Evolutionary conservation across 2,329 filamentous ascomycete genomes (phyloP).

Genomic region (Neurospora sp.): DNA sequence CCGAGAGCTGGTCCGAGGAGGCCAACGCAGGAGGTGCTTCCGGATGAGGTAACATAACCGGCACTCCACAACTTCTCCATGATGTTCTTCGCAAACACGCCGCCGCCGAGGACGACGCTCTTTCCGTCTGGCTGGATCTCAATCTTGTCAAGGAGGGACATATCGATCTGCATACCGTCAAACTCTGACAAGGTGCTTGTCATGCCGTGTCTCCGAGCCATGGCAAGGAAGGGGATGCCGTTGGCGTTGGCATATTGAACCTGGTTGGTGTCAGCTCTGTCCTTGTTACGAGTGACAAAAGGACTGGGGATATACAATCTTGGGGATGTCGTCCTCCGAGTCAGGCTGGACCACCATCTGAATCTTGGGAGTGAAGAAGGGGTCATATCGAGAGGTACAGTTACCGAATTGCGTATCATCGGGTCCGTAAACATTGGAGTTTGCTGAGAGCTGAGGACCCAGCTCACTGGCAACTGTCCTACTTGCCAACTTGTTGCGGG

Average conservation of each 20-base stretch:
- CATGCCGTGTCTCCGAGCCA: slow-evolving; percentile 41
- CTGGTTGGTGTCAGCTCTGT: background rate
- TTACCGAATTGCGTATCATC: background rate
- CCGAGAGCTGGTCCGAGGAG: slow-evolving; percentile 37
- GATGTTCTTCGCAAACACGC: slow-evolving; percentile 34
- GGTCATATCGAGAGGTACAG: background rate
- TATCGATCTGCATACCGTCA: slow-evolving; percentile 40
- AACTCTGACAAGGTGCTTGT: slow-evolving; percentile 38
- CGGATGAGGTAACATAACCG: slow-evolving; percentile 39
- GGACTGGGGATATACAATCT: background rate
- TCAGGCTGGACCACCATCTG: background rate
- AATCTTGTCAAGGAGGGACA: slow-evolving; percentile 34
- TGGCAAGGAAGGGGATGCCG: slow-evolving; percentile 40
- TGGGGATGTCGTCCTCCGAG: background rate
- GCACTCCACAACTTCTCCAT: slow-evolving; percentile 38
- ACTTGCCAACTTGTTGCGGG: background rate
- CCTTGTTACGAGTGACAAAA: background rate
- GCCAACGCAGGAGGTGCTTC: slow-evolving; percentile 40
- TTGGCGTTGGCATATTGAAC: slow-evolving; percentile 33
- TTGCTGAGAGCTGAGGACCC: background rate
- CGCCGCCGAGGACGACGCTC: slow-evolving; percentile 38
- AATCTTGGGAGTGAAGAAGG: background rate
- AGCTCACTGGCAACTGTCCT: background rate
- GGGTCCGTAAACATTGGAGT: background rate
- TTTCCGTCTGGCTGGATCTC: slow-evolving; percentile 30